Conservation (phyloP, 2,329 filamentous ascomycete species). For the Sarocladium strictum region DNA sequence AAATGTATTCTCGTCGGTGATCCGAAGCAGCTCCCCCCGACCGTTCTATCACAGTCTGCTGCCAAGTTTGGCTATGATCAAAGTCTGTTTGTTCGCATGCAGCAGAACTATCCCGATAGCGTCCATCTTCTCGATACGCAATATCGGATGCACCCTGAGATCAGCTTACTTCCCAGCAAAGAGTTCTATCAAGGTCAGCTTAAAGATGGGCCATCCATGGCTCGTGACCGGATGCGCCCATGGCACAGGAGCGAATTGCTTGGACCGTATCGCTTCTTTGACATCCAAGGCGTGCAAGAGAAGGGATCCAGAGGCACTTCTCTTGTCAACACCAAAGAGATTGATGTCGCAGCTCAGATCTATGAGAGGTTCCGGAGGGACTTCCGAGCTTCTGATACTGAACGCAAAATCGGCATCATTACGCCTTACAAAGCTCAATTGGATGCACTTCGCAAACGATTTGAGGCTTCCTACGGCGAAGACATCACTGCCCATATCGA, state of each 20-base stretch:
- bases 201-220: slow-evolving; percentile 81
- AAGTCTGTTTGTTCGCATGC: slow-evolving; percentile 97
- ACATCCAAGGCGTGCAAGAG: slow-evolving; percentile 83
- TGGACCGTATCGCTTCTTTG: slow-evolving; percentile 94
- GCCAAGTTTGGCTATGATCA: slow-evolving; percentile 93
- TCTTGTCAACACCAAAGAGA: slow-evolving; percentile 79
- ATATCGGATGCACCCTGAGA: slow-evolving; percentile 98
- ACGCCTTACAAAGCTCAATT: slow-evolving; percentile 97
- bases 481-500: slow-evolving; percentile 74
- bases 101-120: slow-evolving; percentile 79
- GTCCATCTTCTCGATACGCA: slow-evolving; percentile 95
- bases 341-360: slow-evolving; percentile 79
- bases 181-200: slow-evolving; percentile 90
- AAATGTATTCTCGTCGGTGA: slow-evolving; percentile 98
- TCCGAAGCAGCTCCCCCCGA: slow-evolving; percentile 93
- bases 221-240: slow-evolving; percentile 63
- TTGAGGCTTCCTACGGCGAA: slow-evolving; percentile 66
- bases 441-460: slow-evolving; percentile 69
- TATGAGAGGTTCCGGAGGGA: slow-evolving; percentile 75
- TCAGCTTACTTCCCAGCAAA: slow-evolving; percentile 81
- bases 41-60: slow-evolving; percentile 89
- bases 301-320: slow-evolving; percentile 81
- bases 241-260: slow-evolving; percentile 83
- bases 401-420: slow-evolving; percentile 89
- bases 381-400: slow-evolving; percentile 62